Conservation (phyloP, 208 protist genomes). For the Leishmania lainsoni region DNA sequence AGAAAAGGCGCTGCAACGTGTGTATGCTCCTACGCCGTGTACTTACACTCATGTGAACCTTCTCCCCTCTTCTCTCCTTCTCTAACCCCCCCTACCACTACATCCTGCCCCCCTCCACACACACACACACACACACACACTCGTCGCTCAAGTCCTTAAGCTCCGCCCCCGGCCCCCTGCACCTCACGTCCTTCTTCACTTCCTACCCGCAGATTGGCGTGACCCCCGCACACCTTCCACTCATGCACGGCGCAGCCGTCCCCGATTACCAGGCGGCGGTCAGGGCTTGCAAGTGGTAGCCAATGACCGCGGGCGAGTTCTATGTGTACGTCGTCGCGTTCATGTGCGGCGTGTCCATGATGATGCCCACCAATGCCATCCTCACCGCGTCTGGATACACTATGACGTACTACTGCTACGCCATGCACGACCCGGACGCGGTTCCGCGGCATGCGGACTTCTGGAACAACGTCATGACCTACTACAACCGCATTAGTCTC, state of each 20-base stretch:
- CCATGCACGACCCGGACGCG: conserved; percentile 33
- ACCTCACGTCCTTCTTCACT: too few relatives aligned
- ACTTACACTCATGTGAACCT: background rate
- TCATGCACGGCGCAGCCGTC: background rate
- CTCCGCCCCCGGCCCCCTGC: too few relatives aligned
- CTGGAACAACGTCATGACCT: conserved; percentile 71
- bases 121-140: background rate
- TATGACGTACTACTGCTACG: conserved; percentile 60
- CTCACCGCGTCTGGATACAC: conserved; percentile 85
- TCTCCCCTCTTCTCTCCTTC: background rate
- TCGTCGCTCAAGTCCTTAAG: too few relatives aligned
- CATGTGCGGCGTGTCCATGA: conserved; percentile 71
- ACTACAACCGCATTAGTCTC: conserved; percentile 62
- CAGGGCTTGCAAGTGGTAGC: conserved; percentile 17
- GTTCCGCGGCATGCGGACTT: conserved; percentile 41
- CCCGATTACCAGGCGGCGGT: background rate
- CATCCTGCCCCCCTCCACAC: background rate
- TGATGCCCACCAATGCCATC: conserved; percentile 85
- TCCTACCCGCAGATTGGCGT: too few relatives aligned
- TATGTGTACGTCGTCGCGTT: conserved; percentile 70
- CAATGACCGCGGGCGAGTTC: conserved; percentile 25
- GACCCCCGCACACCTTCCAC: background rate
- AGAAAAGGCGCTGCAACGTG: background rate
- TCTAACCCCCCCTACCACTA: background rate
- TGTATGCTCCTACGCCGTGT: background rate